Base-by-base conservation (phyloP, 768 basidiomycete species). In the Kwoniella europaea region DNA sequence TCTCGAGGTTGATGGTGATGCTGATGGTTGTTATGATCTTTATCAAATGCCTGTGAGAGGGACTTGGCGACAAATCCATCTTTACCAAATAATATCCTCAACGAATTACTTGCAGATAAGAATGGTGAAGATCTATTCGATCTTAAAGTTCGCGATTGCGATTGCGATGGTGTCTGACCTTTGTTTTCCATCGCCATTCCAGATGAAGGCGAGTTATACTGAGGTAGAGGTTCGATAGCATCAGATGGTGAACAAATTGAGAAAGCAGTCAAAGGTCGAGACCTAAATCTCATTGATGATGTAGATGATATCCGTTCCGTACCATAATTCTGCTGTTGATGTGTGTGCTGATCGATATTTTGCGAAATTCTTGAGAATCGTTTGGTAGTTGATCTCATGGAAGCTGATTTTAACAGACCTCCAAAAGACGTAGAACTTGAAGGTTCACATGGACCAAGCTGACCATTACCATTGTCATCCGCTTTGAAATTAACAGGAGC, bases 221-320 rank as follows among this genome's bases (percentile, higher is more conserved):
- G 12, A 1, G 71, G 76, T 1, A 78, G 50, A 6, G 77, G 74
- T 18, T 78, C 77, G 44, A 78, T 74, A 2, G 74, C 77, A 35
- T 72, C 71, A 3, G 73, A 58, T 15, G 77, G 77, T 12, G 74
- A 76, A 55, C 77, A 78, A 4, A 78, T 44, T 4, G 71, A 68
- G 69, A 74, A 54, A 2, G 73, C 63, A 24, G 69, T 64, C 24
- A 67, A 50, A 9, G 69, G 66, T 56, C 73, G 50, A 13, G 63
- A 10, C 3, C 41, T 29, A 18, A 65, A 66, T 20, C 41, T 18
- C 58, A 66, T 68, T 27, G 60, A 68, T n/a, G 59, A 42, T n/a
- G 65, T 71, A 4, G 65, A 46, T 10, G 69, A 22, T 10, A 55
- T 58, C 41, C 63, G 22, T 29, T 65, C 68, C 3, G 55, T 58